These are phyloP conservation scores for Tritrichomonas foetus DNA, from an alignment of 208 protist genomes.

Conservation along the genomic window DNA sequence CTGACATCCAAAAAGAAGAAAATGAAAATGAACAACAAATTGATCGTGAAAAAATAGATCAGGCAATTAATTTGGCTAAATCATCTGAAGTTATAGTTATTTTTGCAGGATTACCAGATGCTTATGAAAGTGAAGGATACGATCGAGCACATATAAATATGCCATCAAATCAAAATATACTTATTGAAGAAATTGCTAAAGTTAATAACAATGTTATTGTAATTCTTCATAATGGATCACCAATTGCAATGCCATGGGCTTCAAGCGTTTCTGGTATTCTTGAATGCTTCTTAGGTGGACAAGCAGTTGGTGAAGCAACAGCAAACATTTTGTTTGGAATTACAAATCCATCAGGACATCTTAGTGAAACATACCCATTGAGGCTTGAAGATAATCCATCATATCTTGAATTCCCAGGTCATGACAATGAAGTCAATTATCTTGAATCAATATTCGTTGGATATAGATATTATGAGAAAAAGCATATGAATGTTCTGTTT, in stretches of 20 bases:
- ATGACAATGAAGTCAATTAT: constrained; percentile 43
- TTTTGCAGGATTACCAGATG: constrained; percentile 34
- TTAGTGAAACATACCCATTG: constrained; percentile 46
- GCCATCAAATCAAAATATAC: neutral
- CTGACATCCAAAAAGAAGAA: too few species aligned
- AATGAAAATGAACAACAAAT: too few species aligned
- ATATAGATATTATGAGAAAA: constrained; percentile 49
- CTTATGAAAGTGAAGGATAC: constrained; percentile 26
- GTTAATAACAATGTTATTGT: constrained; percentile 42
- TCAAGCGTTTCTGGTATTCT: constrained; percentile 14
- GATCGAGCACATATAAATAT: constrained; percentile 46
- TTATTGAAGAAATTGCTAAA: constrained; percentile 31
- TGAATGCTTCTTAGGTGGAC: constrained; percentile 29
- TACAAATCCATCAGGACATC: constrained; percentile 39
- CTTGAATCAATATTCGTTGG: constrained; percentile 50
- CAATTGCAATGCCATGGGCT: constrained; percentile 47
- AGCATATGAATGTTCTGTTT: constrained; percentile 24
- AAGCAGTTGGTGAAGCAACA: constrained; percentile 45
- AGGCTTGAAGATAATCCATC: constrained; percentile 14
- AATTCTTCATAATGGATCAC: constrained; percentile 34
- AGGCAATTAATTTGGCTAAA: neutral
- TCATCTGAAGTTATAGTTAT: constrained; percentile 16
- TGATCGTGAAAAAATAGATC: neutral
- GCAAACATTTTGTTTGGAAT: constrained; percentile 48
- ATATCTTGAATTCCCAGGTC: constrained; percentile 40